These are phyloP conservation scores for Chalciporus sphaerocephalus DNA, from an alignment of 768 basidiomycete genomes.

Conservation along the genomic window DNA sequence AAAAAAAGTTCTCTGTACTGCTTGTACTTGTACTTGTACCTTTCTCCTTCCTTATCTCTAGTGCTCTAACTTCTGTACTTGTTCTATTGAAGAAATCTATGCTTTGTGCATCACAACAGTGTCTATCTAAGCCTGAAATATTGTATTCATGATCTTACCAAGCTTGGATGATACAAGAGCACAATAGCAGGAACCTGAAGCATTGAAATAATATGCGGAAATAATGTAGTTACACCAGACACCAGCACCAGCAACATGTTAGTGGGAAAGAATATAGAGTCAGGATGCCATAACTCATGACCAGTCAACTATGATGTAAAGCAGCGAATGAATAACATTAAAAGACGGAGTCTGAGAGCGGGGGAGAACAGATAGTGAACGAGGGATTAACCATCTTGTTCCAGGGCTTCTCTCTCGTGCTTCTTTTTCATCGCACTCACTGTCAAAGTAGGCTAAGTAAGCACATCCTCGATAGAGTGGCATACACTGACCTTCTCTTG, in stretches of 20 bases:
- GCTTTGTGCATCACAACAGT: too few relatives aligned
- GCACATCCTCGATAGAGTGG: background rate
- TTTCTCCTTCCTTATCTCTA: too few relatives aligned
- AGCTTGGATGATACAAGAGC: background rate
- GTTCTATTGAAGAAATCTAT: too few relatives aligned
- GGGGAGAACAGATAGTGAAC: background rate
- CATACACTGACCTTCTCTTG: constrained; percentile 65
- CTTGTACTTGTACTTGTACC: too few relatives aligned
- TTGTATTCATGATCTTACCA: background rate
- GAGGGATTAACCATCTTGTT: constrained; percentile 40
- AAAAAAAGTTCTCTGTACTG: too few relatives aligned
- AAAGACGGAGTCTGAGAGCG: background rate
- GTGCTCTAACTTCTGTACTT: too few relatives aligned
- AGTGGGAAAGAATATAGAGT: background rate
- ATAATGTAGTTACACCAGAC: constrained; percentile 14
- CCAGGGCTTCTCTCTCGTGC: constrained; percentile 67
- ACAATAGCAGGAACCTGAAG: constrained; percentile 14
- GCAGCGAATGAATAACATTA: constrained; percentile 25
- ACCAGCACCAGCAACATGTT: background rate
- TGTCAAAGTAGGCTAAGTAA: constrained; percentile 21
- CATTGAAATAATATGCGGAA: constrained; percentile 9
- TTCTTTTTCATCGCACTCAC: constrained; percentile 86
- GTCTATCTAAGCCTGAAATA: too few relatives aligned
- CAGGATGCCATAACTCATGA: background rate
- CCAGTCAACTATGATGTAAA: too few relatives aligned